Evolutionary conservation across 352 stramenopile species (phyloP).

Genomic region (Phytophthora ramorum): DNA sequence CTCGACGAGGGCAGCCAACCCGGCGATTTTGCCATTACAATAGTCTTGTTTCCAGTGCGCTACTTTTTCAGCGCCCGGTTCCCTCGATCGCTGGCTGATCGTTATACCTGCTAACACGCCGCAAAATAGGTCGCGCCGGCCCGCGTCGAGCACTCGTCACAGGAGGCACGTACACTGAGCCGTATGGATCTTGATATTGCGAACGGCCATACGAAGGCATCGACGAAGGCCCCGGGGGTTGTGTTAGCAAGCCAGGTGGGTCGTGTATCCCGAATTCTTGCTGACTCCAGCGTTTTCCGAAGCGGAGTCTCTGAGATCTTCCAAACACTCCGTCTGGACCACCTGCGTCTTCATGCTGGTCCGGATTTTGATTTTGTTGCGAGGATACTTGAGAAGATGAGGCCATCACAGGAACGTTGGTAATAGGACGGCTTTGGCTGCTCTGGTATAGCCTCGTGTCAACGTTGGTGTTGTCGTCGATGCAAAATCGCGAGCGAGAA

Average conservation of each 20-base stretch:
- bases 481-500: constrained; percentile 67
- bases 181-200: constrained; percentile 29
- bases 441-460: constrained; percentile 60
- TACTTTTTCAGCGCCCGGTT: constrained; percentile 10
- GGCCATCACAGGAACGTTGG: constrained; percentile 22
- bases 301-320: constrained; percentile 61
- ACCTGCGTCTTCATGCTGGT: constrained; percentile 50
- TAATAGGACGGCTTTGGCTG: constrained; percentile 29
- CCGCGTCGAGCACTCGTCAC: constrained; percentile 27
- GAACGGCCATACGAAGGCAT: constrained; percentile 31
- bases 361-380: constrained; percentile 20
- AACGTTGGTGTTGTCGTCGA: constrained; percentile 54
- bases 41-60: not conserved
- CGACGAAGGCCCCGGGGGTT: constrained; percentile 15
- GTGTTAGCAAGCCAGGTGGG: constrained; percentile 27
- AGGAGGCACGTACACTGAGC: constrained; percentile 21
- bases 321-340: constrained; percentile 66
- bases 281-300: constrained; percentile 63
- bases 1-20: not conserved
- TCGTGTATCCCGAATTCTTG: constrained; percentile 55
- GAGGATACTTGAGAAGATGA: constrained; percentile 15
- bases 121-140: constrained; percentile 50
- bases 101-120: constrained; percentile 63
- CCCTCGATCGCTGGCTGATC: constrained; percentile 42
- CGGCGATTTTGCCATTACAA: not conserved